Evolutionary conservation across 805 yeast species (phyloP).

Genomic region (Starmerella geochares): DNA sequence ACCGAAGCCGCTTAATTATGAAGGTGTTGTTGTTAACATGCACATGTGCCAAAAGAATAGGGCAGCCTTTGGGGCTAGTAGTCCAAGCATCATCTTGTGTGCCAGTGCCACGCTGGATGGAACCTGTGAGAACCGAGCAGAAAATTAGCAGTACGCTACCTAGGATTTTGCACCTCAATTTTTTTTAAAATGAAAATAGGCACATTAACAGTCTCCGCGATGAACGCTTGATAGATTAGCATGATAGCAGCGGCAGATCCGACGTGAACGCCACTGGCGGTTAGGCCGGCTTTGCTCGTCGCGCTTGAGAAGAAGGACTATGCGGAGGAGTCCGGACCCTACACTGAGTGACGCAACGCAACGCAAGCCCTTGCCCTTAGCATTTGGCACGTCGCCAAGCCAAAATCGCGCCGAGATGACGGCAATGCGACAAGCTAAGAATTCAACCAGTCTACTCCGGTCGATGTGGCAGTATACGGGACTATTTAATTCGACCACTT

Average conservation of each 20-base stretch:
- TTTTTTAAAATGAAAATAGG: no score
- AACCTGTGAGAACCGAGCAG: background rate
- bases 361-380: slow-evolving; percentile 5
- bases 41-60: no score
- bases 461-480: no score
- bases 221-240: background rate
- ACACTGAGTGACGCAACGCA: background rate
- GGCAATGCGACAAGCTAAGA: background rate
- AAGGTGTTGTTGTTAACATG: no score
- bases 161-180: no score
- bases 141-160: no score
- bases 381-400: background rate
- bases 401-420: background rate
- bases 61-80: no score
- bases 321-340: slow-evolving; percentile 5
- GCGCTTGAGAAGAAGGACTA: background rate
- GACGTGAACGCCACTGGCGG: background rate
- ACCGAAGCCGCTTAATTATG: no score
- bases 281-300: background rate
- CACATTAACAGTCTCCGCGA: background rate
- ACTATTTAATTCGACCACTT: no score
- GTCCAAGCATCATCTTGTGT: no score
- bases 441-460: background rate
- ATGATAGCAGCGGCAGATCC: background rate
- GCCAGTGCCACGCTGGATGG: no score